These are phyloP conservation scores for Lyophyllum atratum DNA, from an alignment of 768 basidiomycete species.

Conservation along the genomic window DNA sequence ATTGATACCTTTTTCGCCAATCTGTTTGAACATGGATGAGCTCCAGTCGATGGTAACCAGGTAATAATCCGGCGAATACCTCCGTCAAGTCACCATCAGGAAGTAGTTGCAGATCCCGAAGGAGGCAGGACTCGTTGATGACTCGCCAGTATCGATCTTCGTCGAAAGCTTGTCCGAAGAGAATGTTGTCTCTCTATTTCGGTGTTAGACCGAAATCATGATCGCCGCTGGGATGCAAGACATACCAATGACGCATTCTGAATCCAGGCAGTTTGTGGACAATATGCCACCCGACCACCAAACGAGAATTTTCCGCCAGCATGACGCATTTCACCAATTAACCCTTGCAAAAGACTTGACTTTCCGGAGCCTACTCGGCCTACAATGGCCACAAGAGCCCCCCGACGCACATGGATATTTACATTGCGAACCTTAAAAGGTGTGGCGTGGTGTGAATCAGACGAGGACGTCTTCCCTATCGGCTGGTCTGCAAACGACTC, in stretches of 20 bases:
- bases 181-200: constrained; percentile 60
- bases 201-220: background rate
- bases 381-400: constrained; percentile 61
- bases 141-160: constrained; percentile 68
- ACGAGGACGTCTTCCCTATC: constrained; percentile 7
- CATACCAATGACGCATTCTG: constrained; percentile 65
- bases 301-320: constrained; percentile 53
- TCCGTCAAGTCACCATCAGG: constrained; percentile 75
- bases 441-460: constrained; percentile 4
- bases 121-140: constrained; percentile 56
- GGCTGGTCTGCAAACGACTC: constrained; percentile 31
- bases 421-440: constrained; percentile 57
- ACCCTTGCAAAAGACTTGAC: constrained; percentile 59
- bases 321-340: constrained; percentile 72
- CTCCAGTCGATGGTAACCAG: background rate
- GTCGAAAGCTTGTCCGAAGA: constrained; percentile 67
- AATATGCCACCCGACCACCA: constrained; percentile 68
- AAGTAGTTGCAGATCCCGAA: constrained; percentile 64
- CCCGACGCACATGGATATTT: constrained; percentile 55
- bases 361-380: constrained; percentile 74
- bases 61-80: constrained; percentile 34
- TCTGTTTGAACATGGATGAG: constrained; percentile 34
- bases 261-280: constrained; percentile 77
- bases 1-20: constrained; percentile 73
- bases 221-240: background rate